Conservation (phyloP, 306 rosid species). For the Abrus precatorius region DNA sequence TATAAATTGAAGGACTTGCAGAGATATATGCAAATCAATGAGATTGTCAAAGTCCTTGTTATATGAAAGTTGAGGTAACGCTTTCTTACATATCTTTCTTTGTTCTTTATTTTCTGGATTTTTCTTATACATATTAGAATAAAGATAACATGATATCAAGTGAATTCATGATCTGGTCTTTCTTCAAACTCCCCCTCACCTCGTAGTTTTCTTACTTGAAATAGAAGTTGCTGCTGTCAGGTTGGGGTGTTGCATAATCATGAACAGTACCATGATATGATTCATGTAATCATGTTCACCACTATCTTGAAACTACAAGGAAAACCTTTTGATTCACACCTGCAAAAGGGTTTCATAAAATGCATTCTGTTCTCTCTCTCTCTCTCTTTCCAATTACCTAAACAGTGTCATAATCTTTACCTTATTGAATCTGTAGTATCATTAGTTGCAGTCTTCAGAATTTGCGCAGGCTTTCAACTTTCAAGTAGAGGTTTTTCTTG, state of each 20-base stretch:
- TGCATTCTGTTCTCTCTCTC: background rate
- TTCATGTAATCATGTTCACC: constrained; percentile 16
- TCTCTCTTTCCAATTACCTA: background rate
- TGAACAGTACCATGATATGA: background rate
- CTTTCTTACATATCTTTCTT: constrained; percentile 18
- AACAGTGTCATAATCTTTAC: constrained; percentile 24
- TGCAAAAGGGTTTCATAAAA: constrained; percentile 11
- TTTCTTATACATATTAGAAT: background rate
- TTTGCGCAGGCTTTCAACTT: constrained; percentile 51
- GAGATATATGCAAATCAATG: constrained; percentile 33
- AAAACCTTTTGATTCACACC: constrained; percentile 32
- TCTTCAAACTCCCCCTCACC: background rate
- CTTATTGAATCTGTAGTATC: constrained; percentile 34
- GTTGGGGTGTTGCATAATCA: background rate
- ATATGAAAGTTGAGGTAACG: constrained; percentile 50
- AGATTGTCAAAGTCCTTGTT: constrained; percentile 39
- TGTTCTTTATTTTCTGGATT: constrained; percentile 4
- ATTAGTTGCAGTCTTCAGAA: constrained; percentile 33
- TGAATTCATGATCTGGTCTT: constrained; percentile 22
- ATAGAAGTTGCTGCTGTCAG: constrained; percentile 10
- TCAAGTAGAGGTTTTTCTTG: constrained; percentile 51
- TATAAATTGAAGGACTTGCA: constrained; percentile 31
- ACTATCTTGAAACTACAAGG: constrained; percentile 25
- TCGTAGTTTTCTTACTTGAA: constrained; percentile 8
- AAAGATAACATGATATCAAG: constrained; percentile 19